Base-by-base conservation (phyloP, 768 basidiomycete species). In the Gyrodon lividus region DNA sequence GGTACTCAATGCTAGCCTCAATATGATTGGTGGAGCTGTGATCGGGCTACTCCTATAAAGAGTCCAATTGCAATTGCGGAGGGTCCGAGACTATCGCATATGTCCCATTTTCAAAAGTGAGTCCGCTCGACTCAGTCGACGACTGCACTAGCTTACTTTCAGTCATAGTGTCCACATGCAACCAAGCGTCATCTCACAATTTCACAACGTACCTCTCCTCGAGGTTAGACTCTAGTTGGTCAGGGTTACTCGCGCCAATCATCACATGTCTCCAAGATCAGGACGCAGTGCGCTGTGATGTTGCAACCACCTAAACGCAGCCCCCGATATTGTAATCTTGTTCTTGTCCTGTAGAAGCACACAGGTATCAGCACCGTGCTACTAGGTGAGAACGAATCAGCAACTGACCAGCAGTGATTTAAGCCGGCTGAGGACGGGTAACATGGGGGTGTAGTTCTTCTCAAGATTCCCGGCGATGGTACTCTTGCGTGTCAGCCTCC, bases 231-330 rank as follows among this genome's bases (percentile, higher is more conserved):
- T 73, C 72, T 30, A 76, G 57, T 43, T 76, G 74, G 12, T 52
- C 48, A 30, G 59, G 46, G n/a, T 58, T 69, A 20, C 63, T 65
- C 2, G 73, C 72, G 4, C 75, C 74, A 24, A 78, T 67, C 43
- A 75, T 60, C 52, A 75, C 20, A 48, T 52, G 43, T 69, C 65
- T 40, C 61, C 56, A 3, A 33, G 52, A 4, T 35, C 47, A 23
- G 64, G 51, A 13, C 43, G 48, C 17, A 54, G 51, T 30, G 40
- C 51, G 39, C 61, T 58, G 50, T 66, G 56, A 16, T 61, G 46
- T 12, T 66, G 59, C 42, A 66, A 53, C 55, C 62, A 60, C 28
- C 64, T 54, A 17, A 58, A 44, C 6, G 63, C 58, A 28, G 35
- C 64, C 33, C 48, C 58, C 4, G 55, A 26, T 23, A 57, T 42